Evolutionary conservation across 2,329 filamentous ascomycete genomes (phyloP).

Genomic region (Cordyceps cicadae): DNA sequence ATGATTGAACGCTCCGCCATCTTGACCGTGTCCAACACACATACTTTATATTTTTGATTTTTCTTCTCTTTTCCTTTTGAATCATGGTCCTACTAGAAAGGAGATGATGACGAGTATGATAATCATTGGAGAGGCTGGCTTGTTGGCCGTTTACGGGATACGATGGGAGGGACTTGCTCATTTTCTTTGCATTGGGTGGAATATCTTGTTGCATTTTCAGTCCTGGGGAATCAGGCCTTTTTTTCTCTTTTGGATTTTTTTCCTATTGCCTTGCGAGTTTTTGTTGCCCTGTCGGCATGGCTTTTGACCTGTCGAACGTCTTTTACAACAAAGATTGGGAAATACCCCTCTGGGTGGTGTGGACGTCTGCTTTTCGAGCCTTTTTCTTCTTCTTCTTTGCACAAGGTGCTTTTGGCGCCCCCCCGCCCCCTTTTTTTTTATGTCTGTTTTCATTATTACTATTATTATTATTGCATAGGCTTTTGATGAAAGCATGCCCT

Average conservation of each 20-base stretch:
- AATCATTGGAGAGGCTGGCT: background rate
- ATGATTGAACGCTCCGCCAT: background rate
- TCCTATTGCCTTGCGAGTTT: slow-evolving; percentile 1
- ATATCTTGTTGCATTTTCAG: slow-evolving; percentile 1
- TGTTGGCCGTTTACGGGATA: background rate
- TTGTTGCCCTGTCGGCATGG: background rate
- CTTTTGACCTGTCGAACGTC: background rate
- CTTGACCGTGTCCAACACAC: background rate
- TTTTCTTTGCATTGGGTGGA: slow-evolving; percentile 6
- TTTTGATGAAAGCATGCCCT: slow-evolving; percentile 12
- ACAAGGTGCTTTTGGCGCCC: background rate
- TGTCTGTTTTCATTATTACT: slow-evolving; percentile 2
- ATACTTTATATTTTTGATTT: background rate
- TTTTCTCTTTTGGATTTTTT: slow-evolving; percentile 11
- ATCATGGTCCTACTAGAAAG: background rate
- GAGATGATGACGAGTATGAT: background rate
- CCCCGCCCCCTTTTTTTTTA: background rate
- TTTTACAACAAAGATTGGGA: slow-evolving; percentile 7
- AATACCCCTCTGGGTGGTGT: slow-evolving; percentile 13
- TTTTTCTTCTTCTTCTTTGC: background rate
- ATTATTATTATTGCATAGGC: slow-evolving; percentile 9
- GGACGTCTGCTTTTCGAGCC: background rate
- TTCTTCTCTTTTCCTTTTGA: background rate
- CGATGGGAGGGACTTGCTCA: background rate
- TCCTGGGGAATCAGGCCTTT: background rate